Evolutionary conservation across 495 filamentous ascomycete species (phyloP).

Genomic region (Trichocladium uniseriatum): DNA sequence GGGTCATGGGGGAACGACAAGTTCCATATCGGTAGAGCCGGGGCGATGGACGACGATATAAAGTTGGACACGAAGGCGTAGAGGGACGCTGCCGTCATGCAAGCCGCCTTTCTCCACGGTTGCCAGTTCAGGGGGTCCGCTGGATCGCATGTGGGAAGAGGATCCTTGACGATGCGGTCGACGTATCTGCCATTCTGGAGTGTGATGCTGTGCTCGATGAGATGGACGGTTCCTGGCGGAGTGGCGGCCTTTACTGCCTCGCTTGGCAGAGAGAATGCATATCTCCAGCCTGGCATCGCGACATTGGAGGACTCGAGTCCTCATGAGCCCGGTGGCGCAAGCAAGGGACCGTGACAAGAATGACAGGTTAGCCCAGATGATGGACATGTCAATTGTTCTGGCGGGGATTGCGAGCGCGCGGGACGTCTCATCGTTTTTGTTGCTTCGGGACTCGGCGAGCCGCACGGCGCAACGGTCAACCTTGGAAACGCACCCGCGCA

Average conservation of each 20-base stretch:
- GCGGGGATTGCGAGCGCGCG: too few relatives aligned
- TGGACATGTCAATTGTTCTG: too few relatives aligned
- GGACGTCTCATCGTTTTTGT: too few relatives aligned
- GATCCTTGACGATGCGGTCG: conserved; percentile 15
- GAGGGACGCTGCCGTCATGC: conserved; percentile 14
- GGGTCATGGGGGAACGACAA: conserved; percentile 14
- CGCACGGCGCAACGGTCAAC: too few relatives aligned
- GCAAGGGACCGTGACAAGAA: too few relatives aligned
- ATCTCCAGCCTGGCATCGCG: conserved; percentile 22
- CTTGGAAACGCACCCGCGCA: too few relatives aligned
- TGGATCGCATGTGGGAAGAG: conserved; percentile 20
- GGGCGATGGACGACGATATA: conserved; percentile 18
- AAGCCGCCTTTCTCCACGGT: conserved; percentile 19
- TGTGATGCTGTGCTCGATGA: conserved; percentile 17
- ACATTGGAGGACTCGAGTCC: not conserved
- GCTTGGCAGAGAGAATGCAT: conserved; percentile 22
- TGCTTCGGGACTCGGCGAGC: too few relatives aligned
- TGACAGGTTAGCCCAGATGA: too few relatives aligned
- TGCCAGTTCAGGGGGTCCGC: conserved; percentile 28
- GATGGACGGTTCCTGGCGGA: conserved; percentile 23
- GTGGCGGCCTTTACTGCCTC: conserved; percentile 21
- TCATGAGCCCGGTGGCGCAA: too few relatives aligned
- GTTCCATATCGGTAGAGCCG: conserved; percentile 24
- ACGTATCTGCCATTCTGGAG: conserved; percentile 10
- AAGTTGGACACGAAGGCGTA: conserved; percentile 27